Percentiles rank a stretch among this genome's conserved stretches.
phyloP scores from a whole-genome alignment of 2,329 filamentous ascomycete species.

The Tolypocladium cylindrosporum region DNA sequence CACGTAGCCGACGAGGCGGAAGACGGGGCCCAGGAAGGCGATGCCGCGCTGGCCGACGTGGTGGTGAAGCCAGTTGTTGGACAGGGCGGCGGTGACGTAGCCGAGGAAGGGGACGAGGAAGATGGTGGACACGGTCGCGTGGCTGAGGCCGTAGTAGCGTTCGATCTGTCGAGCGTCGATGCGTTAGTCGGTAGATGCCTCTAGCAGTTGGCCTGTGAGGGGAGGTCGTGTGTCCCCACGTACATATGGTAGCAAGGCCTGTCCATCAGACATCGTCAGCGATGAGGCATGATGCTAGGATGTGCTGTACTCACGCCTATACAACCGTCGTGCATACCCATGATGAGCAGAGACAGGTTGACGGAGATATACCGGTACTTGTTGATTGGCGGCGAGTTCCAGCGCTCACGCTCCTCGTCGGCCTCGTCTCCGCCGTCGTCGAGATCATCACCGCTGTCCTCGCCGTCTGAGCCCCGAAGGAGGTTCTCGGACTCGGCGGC shows the following conservation, averaged over 20 bases:
- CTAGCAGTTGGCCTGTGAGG: neutral
- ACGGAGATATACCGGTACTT: constrained; percentile 47
- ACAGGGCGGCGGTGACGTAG: constrained; percentile 49
- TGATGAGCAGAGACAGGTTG: constrained; percentile 52
- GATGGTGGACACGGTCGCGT: constrained; percentile 52
- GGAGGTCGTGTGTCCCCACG: constrained; percentile 7
- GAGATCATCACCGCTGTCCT: neutral
- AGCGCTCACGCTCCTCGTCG: constrained; percentile 32
- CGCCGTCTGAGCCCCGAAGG: neutral
- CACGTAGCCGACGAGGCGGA: constrained; percentile 57
- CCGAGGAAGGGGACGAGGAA: constrained; percentile 58
- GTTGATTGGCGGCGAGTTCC: constrained; percentile 54
- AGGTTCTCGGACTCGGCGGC: neutral
- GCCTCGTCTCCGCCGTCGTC: constrained; percentile 2
- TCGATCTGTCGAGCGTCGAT: constrained; percentile 13
- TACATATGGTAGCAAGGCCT: constrained; percentile 40
- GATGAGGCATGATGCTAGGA: neutral
- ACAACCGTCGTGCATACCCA: constrained; percentile 61
- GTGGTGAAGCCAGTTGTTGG: constrained; percentile 40
- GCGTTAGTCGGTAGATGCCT: neutral
- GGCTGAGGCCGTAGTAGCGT: constrained; percentile 48
- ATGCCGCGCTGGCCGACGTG: constrained; percentile 45
- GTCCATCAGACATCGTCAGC: constrained; percentile 4
- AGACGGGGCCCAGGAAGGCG: constrained; percentile 52
- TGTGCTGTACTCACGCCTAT: constrained; percentile 39